Evolutionary conservation across 306 rosid species (phyloP).

Genomic region (Pyrus pyrifolia): DNA sequence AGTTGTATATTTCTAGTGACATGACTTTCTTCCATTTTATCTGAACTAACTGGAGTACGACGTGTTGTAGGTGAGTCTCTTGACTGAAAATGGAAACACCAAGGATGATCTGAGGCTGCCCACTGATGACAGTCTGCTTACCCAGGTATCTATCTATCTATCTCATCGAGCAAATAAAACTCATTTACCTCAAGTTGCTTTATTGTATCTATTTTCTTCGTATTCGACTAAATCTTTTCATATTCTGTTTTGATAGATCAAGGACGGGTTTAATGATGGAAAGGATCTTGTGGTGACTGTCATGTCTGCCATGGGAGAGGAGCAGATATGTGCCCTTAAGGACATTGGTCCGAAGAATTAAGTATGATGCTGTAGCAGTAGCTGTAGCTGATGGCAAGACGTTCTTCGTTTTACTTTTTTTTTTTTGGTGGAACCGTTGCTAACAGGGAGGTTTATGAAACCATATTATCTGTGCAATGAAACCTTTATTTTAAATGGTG

Average conservation of each 20-base stretch:
- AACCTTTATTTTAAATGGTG: slow-evolving; percentile 13
- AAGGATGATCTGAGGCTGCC: slow-evolving; percentile 80
- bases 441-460: slow-evolving; percentile 25
- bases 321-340: slow-evolving; percentile 63
- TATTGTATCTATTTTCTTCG: background rate
- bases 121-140: slow-evolving; percentile 53
- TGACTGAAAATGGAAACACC: slow-evolving; percentile 67
- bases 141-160: slow-evolving; percentile 35
- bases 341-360: slow-evolving; percentile 64
- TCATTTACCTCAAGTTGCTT: background rate
- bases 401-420: background rate
- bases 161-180: background rate
- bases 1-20: background rate
- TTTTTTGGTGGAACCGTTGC: slow-evolving; percentile 7
- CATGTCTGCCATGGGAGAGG: slow-evolving; percentile 83
- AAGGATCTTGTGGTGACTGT: slow-evolving; percentile 70
- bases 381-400: slow-evolving; percentile 28
- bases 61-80: slow-evolving; percentile 52
- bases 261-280: slow-evolving; percentile 65
- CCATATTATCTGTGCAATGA: slow-evolving; percentile 36
- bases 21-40: background rate
- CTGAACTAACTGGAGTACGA: slow-evolving; percentile 7
- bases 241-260: slow-evolving; percentile 34
- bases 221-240: background rate
- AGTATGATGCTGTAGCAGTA: slow-evolving; percentile 30